Percentiles rank a stretch among this genome's conserved stretches.
Evolutionary conservation across 345 rosid species (phyloP).

Genomic region (Moricandia arvensis): DNA sequence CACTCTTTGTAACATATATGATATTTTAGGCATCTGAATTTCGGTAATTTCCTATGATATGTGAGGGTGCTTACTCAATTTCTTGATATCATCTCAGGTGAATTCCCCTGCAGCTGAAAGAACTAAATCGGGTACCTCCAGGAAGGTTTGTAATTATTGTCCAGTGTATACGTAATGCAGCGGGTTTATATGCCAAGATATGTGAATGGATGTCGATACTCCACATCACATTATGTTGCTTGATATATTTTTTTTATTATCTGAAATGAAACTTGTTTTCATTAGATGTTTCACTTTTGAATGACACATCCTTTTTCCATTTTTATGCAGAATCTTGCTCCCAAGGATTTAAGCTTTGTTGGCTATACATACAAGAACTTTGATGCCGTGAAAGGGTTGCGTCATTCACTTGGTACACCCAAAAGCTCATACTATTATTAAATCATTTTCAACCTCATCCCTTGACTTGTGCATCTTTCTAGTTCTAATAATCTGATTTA

Average conservation of each 20-base stretch:
- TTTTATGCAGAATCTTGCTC: conserved; percentile 61
- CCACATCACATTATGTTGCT: not conserved
- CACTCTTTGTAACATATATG: not conserved
- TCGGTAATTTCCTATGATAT: not conserved
- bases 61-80: conserved; percentile 5
- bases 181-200: conserved; percentile 3
- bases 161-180: conserved; percentile 1
- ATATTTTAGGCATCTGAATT: not conserved
- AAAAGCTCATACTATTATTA: not conserved
- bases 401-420: conserved; percentile 58
- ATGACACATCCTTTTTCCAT: conserved; percentile 9
- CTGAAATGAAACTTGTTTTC: not conserved
- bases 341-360: conserved; percentile 92
- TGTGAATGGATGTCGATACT: conserved; percentile 1
- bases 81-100: conserved; percentile 47
- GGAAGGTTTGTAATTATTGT: conserved; percentile 63
- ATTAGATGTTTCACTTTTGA: not conserved
- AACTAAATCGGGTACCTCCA: conserved; percentile 69
- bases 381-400: conserved; percentile 83
- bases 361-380: conserved; percentile 97
- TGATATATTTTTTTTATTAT: too few relatives aligned
- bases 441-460: conserved; percentile 11
- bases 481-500: not conserved
- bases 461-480: not conserved
- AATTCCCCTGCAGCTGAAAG: conserved; percentile 71